phyloP scores from a whole-genome alignment of 306 rosid genomes.

The Inga laurina region DNA sequence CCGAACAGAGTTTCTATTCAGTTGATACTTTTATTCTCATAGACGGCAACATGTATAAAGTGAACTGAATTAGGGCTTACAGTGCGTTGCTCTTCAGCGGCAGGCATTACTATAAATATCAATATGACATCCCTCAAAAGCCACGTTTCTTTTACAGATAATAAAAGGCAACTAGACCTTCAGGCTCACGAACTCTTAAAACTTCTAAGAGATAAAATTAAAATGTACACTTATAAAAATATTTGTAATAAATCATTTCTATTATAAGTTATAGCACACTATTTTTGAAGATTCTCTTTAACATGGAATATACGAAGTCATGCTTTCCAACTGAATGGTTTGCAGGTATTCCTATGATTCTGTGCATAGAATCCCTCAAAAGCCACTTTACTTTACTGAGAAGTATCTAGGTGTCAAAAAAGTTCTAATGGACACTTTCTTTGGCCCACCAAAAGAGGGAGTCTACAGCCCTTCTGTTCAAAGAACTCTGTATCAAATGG shows the following conservation, averaged over 20 bases:
- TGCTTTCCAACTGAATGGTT: slow-evolving; percentile 18
- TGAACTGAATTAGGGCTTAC: background rate
- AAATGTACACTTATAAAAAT: background rate
- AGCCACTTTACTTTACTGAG: slow-evolving; percentile 66
- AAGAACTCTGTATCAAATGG: slow-evolving; percentile 90
- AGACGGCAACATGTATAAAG: background rate
- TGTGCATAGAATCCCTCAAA: slow-evolving; percentile 53
- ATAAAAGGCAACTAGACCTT: background rate
- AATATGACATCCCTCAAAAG: slow-evolving; percentile 56
- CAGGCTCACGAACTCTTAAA: background rate
- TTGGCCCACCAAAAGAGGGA: slow-evolving; percentile 75
- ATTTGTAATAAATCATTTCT: background rate
- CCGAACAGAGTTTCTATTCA: too few relatives aligned
- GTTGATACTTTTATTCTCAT: background rate
- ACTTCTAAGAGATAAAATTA: background rate
- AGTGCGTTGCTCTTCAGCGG: background rate
- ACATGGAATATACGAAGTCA: slow-evolving; percentile 18
- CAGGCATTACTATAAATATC: slow-evolving; percentile 67
- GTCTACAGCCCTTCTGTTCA: slow-evolving; percentile 95
- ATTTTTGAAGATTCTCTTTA: background rate
- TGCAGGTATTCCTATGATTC: slow-evolving; percentile 83
- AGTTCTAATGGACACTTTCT: slow-evolving; percentile 72
- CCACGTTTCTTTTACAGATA: slow-evolving; percentile 65
- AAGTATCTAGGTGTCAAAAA: slow-evolving; percentile 63
- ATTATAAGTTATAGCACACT: background rate